phyloP scores from a whole-genome alignment of 1,284 basidiomycete species.

The Cryptococcus floricola region DNA sequence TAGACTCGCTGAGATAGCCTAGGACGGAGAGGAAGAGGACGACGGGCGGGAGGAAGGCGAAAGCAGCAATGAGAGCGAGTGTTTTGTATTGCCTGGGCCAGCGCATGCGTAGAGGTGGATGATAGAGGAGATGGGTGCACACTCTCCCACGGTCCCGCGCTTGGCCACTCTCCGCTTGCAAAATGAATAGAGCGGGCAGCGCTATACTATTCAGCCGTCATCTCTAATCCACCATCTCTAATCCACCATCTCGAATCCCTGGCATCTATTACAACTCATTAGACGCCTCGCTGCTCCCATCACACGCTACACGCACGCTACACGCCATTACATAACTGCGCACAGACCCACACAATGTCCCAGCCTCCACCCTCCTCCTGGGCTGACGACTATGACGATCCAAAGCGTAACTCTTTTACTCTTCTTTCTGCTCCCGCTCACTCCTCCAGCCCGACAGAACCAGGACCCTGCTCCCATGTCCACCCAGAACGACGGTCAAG shows the following conservation, averaged over 20 bases:
- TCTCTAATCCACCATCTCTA: too few relatives aligned
- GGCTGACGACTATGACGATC: too few relatives aligned
- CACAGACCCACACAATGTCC: not conserved
- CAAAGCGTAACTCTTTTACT: not conserved
- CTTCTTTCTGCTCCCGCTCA: not conserved
- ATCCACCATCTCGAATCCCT: too few relatives aligned
- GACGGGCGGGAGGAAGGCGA: conserved; percentile 7
- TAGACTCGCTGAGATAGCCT: conserved; percentile 17
- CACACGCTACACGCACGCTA: too few relatives aligned
- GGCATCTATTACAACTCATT: too few relatives aligned
- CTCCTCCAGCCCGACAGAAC: not conserved
- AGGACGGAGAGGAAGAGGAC: conserved; percentile 7
- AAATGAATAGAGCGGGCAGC: too few relatives aligned
- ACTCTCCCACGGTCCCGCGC: conserved; percentile 2
- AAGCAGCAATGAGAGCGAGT: conserved; percentile 1
- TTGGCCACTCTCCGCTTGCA: too few relatives aligned
- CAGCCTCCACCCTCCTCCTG: not conserved
- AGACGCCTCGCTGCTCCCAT: too few relatives aligned
- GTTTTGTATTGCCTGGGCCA: conserved; percentile 3
- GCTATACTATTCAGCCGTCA: too few relatives aligned
- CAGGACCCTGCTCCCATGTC: too few relatives aligned
- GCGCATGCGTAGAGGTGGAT: conserved; percentile 1
- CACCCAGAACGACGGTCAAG: conserved; percentile 6
- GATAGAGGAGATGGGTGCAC: not conserved
- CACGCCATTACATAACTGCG: too few relatives aligned